Evolutionary conservation across 2,329 filamentous ascomycete genomes (phyloP).

Genomic region (Claviceps paspali): DNA sequence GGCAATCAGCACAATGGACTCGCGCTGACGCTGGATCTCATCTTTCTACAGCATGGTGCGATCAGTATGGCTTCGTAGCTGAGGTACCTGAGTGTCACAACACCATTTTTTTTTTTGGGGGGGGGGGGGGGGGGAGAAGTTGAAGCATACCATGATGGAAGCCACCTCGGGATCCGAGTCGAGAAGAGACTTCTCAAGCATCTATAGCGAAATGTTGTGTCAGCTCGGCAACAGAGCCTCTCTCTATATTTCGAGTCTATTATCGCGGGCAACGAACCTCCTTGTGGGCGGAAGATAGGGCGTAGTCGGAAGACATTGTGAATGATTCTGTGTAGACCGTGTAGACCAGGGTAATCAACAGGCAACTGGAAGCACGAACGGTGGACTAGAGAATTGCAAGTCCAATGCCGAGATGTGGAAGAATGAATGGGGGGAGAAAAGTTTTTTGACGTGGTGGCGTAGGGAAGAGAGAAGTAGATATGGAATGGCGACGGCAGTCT

Average conservation of each 20-base stretch:
- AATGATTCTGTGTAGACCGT: background rate
- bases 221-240: background rate
- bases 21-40: slow-evolving; percentile 56
- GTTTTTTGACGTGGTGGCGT: background rate
- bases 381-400: too few relatives aligned
- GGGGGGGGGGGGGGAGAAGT: too few relatives aligned
- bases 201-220: slow-evolving; percentile 32
- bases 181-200: slow-evolving; percentile 89
- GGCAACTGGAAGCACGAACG: too few relatives aligned
- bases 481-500: slow-evolving; percentile 1
- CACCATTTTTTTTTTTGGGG: too few relatives aligned
- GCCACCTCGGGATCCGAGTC: slow-evolving; percentile 90
- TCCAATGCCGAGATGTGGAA: too few relatives aligned
- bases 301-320: slow-evolving; percentile 33
- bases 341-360: too few relatives aligned
- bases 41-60: slow-evolving; percentile 51
- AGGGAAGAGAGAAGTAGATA: slow-evolving; percentile 1
- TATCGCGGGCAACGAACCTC: slow-evolving; percentile 25
- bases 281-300: slow-evolving; percentile 38
- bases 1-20: slow-evolving; percentile 94
- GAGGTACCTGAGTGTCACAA: too few relatives aligned
- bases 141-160: slow-evolving; percentile 70
- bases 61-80: too few relatives aligned
- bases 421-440: background rate
- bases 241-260: background rate